Percentiles rank a stretch among this genome's conserved stretches.
Evolutionary conservation across 129 eudicot genomes (phyloP).

Genomic region (Pseudognaphalium luteoalbum): DNA sequence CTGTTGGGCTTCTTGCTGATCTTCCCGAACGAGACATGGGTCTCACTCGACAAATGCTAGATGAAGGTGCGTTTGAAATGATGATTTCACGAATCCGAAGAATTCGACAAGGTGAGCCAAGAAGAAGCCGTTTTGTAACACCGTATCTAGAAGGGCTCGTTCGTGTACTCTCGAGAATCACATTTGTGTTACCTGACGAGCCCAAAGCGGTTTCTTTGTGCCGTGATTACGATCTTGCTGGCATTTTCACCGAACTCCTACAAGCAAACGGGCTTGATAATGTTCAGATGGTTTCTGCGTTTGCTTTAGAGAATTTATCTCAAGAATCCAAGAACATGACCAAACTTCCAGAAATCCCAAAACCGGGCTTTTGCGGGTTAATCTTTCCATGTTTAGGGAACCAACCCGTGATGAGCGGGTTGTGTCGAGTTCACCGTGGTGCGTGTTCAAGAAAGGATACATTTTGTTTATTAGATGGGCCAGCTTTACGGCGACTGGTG

Average conservation of each 20-base stretch:
- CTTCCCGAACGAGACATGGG: constrained; percentile 78
- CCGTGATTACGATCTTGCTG: constrained; percentile 57
- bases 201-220: constrained; percentile 66
- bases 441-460: constrained; percentile 66
- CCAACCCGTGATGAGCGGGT: constrained; percentile 62
- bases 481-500: constrained; percentile 69
- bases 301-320: constrained; percentile 76
- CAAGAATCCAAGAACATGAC: constrained; percentile 66
- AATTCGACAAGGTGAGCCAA: constrained; percentile 78
- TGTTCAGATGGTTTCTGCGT: constrained; percentile 85
- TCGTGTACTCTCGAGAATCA: constrained; percentile 71
- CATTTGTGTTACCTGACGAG: constrained; percentile 64
- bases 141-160: constrained; percentile 93
- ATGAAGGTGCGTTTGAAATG: constrained; percentile 64
- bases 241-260: constrained; percentile 60
- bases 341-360: constrained; percentile 52
- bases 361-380: constrained; percentile 59
- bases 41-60: constrained; percentile 72
- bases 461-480: constrained; percentile 82
- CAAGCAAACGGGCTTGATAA: constrained; percentile 74
- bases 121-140: constrained; percentile 73
- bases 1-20: constrained; percentile 79
- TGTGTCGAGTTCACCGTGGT: constrained; percentile 73
- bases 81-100: constrained; percentile 54
- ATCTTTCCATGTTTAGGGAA: constrained; percentile 71